A percentile compares a stretch with the other conserved stretches of the same genome.
These are phyloP conservation scores for Xylariomycetidae sp. DNA, from an alignment of 2,329 filamentous ascomycete species.

Conservation along the genomic window DNA sequence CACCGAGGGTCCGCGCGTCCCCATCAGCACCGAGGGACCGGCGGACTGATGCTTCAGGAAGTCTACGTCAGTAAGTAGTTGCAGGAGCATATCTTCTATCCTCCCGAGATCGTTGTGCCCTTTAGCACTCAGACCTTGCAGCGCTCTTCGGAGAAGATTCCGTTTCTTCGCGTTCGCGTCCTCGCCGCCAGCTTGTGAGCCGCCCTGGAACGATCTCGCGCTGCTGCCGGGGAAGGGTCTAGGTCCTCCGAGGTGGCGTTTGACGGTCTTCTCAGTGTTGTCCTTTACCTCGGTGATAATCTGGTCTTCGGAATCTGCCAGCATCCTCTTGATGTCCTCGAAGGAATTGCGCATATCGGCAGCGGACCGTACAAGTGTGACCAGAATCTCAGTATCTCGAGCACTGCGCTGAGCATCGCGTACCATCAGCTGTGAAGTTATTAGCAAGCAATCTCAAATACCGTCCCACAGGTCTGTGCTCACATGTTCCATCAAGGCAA, in stretches of 20 bases:
- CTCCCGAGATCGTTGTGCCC: conserved; percentile 82
- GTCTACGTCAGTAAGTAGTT: conserved; percentile 88
- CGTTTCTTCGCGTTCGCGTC: conserved; percentile 72
- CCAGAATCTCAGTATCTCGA: conserved; percentile 91
- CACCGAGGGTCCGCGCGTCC: conserved; percentile 58
- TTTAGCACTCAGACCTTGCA: conserved; percentile 84
- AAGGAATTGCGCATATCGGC: conserved; percentile 97
- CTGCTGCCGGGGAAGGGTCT: conserved; percentile 70
- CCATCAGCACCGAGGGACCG: conserved; percentile 29
- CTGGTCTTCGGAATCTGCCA: conserved; percentile 83
- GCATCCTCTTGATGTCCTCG: conserved; percentile 88
- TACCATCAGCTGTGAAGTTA: conserved; percentile 66
- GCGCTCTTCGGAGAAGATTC: conserved; percentile 89
- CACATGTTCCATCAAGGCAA: conserved; percentile 94
- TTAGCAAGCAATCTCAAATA: conserved; percentile 18
- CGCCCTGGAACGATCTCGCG: conserved; percentile 54
- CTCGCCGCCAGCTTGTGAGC: conserved; percentile 53
- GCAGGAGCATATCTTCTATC: conserved; percentile 89
- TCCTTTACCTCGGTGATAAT: conserved; percentile 84
- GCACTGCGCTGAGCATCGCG: conserved; percentile 95
- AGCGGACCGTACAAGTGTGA: conserved; percentile 87
- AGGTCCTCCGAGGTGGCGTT: conserved; percentile 79
- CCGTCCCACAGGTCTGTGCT: conserved; percentile 28
- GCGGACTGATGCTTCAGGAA: conserved; percentile 63
- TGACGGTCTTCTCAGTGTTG: conserved; percentile 79